These are phyloP conservation scores for Cyclocybe cylindracea DNA, from an alignment of 768 basidiomycete species.

Conservation along the genomic window DNA sequence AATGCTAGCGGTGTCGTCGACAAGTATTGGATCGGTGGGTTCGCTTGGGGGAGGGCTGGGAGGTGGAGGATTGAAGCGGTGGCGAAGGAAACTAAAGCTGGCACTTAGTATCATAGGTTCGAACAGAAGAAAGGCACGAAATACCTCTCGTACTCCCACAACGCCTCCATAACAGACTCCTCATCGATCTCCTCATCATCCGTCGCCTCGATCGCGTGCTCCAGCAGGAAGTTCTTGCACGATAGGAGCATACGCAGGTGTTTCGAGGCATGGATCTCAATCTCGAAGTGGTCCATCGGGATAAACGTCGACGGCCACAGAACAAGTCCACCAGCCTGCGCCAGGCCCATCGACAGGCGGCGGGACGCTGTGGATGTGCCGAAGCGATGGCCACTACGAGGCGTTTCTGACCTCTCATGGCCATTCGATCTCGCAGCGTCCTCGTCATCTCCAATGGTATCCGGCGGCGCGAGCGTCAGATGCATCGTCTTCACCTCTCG, in stretches of 20 bases:
- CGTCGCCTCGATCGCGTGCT: slow-evolving; percentile 37
- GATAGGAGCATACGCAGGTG: slow-evolving; percentile 50
- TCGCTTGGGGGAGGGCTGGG: slow-evolving; percentile 28
- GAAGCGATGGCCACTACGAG: not conserved
- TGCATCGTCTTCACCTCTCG: too few relatives aligned
- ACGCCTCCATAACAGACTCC: slow-evolving; percentile 34
- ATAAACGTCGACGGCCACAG: slow-evolving; percentile 61
- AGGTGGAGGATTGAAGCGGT: slow-evolving; percentile 61
- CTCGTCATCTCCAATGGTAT: too few relatives aligned
- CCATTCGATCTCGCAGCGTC: not conserved
- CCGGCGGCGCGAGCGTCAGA: slow-evolving; percentile 54
- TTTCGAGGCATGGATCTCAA: slow-evolving; percentile 71
- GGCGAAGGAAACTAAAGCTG: slow-evolving; percentile 56
- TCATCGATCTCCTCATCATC: slow-evolving; percentile 38
- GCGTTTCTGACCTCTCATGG: not conserved
- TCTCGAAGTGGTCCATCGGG: slow-evolving; percentile 53
- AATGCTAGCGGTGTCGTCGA: slow-evolving; percentile 15
- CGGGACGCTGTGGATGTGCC: slow-evolving; percentile 4
- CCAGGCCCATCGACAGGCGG: slow-evolving; percentile 13
- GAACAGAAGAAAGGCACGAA: slow-evolving; percentile 14
- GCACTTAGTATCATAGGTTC: not conserved
- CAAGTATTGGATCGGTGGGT: slow-evolving; percentile 9
- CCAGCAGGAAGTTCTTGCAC: slow-evolving; percentile 36
- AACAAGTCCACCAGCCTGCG: slow-evolving; percentile 61
- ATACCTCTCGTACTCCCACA: slow-evolving; percentile 60